These are phyloP conservation scores for Heterobasidion occidentale DNA, from an alignment of 1,284 basidiomycete genomes.

Conservation along the genomic window DNA sequence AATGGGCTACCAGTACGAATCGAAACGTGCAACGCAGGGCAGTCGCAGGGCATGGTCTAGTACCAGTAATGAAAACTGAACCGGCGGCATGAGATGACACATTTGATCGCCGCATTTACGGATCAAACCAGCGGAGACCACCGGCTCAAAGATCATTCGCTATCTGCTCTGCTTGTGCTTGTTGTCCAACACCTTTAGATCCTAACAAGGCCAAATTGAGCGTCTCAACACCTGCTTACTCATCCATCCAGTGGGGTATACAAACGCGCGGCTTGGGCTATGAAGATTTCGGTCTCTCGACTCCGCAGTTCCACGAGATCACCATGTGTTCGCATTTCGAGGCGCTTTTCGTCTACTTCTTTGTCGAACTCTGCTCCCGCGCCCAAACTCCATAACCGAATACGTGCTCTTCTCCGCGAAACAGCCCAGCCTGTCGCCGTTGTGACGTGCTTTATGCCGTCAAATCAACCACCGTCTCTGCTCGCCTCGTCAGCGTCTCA, in stretches of 20 bases:
- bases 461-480: slow-evolving; percentile 1
- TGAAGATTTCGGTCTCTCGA: background rate
- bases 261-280: background rate
- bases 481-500: background rate
- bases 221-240: background rate
- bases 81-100: too few species aligned
- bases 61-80: too few species aligned
- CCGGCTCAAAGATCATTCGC: background rate
- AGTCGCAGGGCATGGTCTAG: too few species aligned
- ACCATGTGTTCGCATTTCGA: background rate
- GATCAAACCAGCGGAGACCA: background rate
- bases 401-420: slow-evolving; percentile 28
- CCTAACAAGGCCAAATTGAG: slow-evolving; percentile 17
- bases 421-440: slow-evolving; percentile 35
- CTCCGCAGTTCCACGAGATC: too few species aligned
- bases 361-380: background rate
- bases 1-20: too few species aligned
- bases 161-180: slow-evolving; percentile 7
- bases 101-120: background rate
- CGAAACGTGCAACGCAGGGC: too few species aligned
- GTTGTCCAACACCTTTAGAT: slow-evolving; percentile 14
- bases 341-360: background rate
- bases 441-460: slow-evolving; percentile 29
- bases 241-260: background rate
- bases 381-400: slow-evolving; percentile 15